Evolutionary conservation across 23 red algal genomes (phyloP).

Genomic region (Chondrus crispus): DNA sequence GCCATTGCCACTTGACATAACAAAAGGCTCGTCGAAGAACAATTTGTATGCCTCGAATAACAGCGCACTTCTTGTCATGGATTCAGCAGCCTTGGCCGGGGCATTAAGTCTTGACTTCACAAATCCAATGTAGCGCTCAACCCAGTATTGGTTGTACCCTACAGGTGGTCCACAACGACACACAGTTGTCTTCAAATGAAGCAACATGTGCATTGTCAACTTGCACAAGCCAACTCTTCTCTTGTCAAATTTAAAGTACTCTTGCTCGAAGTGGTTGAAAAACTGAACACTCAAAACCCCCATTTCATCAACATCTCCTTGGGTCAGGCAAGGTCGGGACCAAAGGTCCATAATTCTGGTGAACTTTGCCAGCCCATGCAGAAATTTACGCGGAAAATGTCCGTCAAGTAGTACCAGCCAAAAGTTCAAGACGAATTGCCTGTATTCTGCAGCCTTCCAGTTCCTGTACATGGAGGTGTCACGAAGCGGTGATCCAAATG

Average conservation of each 20-base stretch:
- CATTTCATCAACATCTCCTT: neutral
- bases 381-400: neutral
- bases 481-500: neutral
- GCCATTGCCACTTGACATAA: neutral
- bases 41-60: neutral
- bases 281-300: neutral
- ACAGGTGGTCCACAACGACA: neutral
- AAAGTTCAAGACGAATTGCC: neutral
- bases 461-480: neutral
- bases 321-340: neutral
- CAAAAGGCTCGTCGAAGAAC: neutral
- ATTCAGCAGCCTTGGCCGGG: neutral
- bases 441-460: neutral
- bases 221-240: neutral
- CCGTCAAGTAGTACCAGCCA: neutral
- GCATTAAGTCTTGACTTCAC: neutral
- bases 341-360: neutral
- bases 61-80: neutral
- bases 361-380: neutral
- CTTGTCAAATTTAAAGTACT: neutral
- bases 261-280: neutral
- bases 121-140: neutral
- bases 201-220: neutral
- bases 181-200: neutral
- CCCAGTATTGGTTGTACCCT: neutral